Percentiles rank a stretch among this genome's conserved stretches.
Evolutionary conservation across 345 rosid genomes (phyloP).

Genomic region (Turritis glabra): DNA sequence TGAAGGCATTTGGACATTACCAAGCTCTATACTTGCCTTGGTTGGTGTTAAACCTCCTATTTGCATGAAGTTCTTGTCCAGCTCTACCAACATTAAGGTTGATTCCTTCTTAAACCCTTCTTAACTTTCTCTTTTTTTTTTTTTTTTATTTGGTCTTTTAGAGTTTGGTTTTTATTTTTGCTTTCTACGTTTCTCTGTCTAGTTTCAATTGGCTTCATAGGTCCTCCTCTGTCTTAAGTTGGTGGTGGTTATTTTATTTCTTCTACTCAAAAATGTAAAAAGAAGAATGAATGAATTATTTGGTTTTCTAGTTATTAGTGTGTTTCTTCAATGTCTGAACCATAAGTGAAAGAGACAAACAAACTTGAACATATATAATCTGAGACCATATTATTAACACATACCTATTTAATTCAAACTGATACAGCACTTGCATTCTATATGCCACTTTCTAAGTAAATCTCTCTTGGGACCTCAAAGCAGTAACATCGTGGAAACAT

Average conservation of each 20-base stretch:
- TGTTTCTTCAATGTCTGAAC: not conserved
- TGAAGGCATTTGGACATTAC: slow-evolving; percentile 76
- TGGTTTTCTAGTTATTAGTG: not conserved
- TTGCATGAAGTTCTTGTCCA: slow-evolving; percentile 78
- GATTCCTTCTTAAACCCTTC: slow-evolving; percentile 49
- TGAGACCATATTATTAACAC: too few species aligned
- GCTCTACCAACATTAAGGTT: slow-evolving; percentile 47
- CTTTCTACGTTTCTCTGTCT: not conserved
- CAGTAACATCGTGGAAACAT: too few species aligned
- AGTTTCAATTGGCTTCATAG: slow-evolving; percentile 10
- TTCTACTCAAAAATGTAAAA: slow-evolving; percentile 23
- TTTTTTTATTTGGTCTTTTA: not conserved
- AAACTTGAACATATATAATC: too few species aligned
- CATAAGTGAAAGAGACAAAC: not conserved
- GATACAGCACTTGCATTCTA: too few species aligned
- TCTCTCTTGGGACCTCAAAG: too few species aligned
- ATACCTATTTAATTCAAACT: too few species aligned
- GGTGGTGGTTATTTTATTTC: slow-evolving; percentile 6
- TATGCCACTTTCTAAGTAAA: too few species aligned
- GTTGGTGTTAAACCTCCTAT: slow-evolving; percentile 63
- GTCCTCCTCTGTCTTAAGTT: not conserved
- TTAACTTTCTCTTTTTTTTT: not conserved
- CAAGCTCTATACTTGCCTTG: slow-evolving; percentile 60
- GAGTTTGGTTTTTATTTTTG: not conserved
- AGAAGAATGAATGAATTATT: not conserved